Conservation (phyloP, 495 filamentous ascomycete genomes). For the Rhizodiscina lignyota region DNA sequence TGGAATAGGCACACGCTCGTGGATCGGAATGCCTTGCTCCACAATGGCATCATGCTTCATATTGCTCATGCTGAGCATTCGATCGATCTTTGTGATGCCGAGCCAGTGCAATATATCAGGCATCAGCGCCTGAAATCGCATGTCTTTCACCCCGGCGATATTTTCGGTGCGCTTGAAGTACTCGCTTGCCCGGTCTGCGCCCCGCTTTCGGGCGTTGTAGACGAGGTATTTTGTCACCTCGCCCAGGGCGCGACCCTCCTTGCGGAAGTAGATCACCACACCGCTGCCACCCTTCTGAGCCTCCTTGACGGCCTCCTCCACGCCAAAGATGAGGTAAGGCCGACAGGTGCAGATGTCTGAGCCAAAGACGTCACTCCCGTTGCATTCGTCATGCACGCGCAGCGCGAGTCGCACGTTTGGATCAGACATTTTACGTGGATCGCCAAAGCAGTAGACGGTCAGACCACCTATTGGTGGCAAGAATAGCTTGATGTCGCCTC, state of each 20-base stretch:
- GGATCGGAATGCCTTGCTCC: conserved; percentile 83
- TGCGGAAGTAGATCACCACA: conserved; percentile 98
- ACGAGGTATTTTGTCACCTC: conserved; percentile 96
- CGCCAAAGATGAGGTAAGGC: conserved; percentile 91
- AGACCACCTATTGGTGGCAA: conserved; percentile 89
- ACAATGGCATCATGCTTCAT: conserved; percentile 99
- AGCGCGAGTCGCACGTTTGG: conserved; percentile 69
- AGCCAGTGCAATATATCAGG: conserved; percentile 97
- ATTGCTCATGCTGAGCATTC: conserved; percentile 98
- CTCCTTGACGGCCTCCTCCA: conserved; percentile 92
- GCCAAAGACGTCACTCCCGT: conserved; percentile 95
- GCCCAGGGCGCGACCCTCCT: conserved; percentile 89
- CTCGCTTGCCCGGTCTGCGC: conserved; percentile 79
- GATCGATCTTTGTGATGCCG: conserved; percentile 95
- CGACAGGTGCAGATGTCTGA: conserved; percentile 97
- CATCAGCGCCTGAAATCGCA: conserved; percentile 99
- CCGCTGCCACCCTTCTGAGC: conserved; percentile 89
- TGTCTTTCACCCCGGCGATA: conserved; percentile 93
- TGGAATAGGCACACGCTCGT: conserved; percentile 84
- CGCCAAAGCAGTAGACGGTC: conserved; percentile 95
- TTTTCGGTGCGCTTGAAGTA: conserved; percentile 96
- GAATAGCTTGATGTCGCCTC: conserved; percentile 88
- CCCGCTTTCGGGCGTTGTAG: conserved; percentile 84
- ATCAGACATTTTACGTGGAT: conserved; percentile 82
- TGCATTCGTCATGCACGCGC: conserved; percentile 91